A percentile compares a stretch with the other conserved stretches of the same genome.
These are phyloP conservation scores for Ailanthus altissimus DNA, from an alignment of 345 rosid genomes.

Conservation along the genomic window DNA sequence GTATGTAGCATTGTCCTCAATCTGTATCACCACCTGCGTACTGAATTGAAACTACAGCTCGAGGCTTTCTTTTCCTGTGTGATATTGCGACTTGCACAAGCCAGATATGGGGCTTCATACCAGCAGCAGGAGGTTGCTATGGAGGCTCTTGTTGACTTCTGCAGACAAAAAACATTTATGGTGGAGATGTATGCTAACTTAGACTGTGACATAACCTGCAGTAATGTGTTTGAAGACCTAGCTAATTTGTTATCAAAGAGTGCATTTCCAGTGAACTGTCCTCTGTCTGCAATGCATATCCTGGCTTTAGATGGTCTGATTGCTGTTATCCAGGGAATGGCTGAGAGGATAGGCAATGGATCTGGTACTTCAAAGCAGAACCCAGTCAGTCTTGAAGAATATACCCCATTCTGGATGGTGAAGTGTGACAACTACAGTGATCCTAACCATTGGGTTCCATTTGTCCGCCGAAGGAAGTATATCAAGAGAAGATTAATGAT, in stretches of 20 bases:
- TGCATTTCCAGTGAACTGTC: constrained; percentile 97
- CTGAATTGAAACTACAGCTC: constrained; percentile 90
- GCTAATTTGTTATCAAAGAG: constrained; percentile 92
- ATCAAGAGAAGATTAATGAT: constrained; percentile 97
- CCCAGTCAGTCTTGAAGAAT: constrained; percentile 80
- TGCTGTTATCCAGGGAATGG: constrained; percentile 98
- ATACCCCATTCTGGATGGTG: constrained; percentile 97
- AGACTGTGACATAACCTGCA: constrained; percentile 98
- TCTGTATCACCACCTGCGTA: constrained; percentile 81
- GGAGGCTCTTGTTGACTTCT: constrained; percentile 99
- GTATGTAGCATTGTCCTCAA: constrained; percentile 93
- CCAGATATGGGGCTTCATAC: constrained; percentile 86
- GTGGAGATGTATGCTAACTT: constrained; percentile 99
- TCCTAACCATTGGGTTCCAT: constrained; percentile 89
- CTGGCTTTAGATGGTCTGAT: constrained; percentile 96
- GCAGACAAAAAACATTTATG: constrained; percentile 97
- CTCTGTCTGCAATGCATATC: constrained; percentile 94
- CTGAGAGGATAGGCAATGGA: constrained; percentile 89
- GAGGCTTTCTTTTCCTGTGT: constrained; percentile 99
- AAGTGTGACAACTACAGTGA: constrained; percentile 83
- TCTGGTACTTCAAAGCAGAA: constrained; percentile 61
- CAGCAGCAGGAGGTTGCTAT: constrained; percentile 99
- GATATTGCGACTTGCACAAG: constrained; percentile 95
- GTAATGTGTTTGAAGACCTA: constrained; percentile 96
- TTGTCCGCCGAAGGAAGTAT: constrained; percentile 86